Percentiles rank a stretch among this genome's conserved stretches.
Evolutionary conservation across 1,284 basidiomycete species (phyloP).

Genomic region (Ganoderma resinaceum): DNA sequence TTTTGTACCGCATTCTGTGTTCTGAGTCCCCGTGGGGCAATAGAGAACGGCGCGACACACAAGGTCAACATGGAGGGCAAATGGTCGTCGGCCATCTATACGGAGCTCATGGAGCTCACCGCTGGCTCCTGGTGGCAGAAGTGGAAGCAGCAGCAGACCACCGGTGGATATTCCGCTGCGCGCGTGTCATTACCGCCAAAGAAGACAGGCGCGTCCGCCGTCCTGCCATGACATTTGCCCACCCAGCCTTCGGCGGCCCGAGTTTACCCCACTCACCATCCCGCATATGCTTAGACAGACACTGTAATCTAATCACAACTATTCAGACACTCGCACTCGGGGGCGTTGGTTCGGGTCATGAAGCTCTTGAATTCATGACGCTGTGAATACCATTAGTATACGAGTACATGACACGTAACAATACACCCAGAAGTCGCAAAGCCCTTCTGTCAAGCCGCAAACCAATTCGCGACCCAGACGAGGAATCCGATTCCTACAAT

Average conservation of each 20-base stretch:
- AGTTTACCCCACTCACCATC: background rate
- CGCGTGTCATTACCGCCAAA: conserved; percentile 40
- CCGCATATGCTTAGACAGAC: conserved; percentile 9
- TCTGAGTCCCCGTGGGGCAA: background rate
- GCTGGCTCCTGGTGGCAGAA: conserved; percentile 65
- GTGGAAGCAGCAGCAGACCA: conserved; percentile 57
- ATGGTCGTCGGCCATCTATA: conserved; percentile 69
- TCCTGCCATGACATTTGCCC: conserved; percentile 47
- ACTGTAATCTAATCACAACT: conserved; percentile 25
- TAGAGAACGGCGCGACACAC: conserved; percentile 61
- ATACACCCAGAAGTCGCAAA: background rate
- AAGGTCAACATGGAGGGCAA: conserved; percentile 66
- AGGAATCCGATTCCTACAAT: conserved; percentile 70
- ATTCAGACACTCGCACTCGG: conserved; percentile 11
- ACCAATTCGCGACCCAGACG: conserved; percentile 61
- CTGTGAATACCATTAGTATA: conserved; percentile 11
- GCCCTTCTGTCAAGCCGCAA: conserved; percentile 32
- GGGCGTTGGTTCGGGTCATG: background rate
- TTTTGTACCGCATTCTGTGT: background rate
- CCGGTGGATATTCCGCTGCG: conserved; percentile 55
- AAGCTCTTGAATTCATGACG: background rate
- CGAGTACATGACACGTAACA: conserved; percentile 10
- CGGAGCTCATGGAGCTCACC: conserved; percentile 71
- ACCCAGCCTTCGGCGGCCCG: background rate
- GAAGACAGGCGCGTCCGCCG: conserved; percentile 57